Evolutionary conservation across 805 yeast genomes (phyloP).

Genomic region (Saturnispora halmiae): DNA sequence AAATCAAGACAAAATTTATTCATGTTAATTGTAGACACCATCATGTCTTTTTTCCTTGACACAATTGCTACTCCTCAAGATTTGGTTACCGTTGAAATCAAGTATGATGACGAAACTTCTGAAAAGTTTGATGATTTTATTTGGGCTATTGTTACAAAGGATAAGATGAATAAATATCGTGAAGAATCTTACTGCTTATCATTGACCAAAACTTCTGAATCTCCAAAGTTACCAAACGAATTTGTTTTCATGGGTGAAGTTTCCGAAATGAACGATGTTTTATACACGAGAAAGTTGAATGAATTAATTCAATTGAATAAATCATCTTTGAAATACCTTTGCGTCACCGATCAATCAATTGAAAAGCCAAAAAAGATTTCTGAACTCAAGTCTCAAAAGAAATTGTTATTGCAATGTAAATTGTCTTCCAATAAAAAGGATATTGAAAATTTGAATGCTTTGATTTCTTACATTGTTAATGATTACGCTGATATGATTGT

Average conservation of each 20-base stretch:
- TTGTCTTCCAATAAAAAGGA: slow-evolving; percentile 44
- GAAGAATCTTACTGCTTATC: slow-evolving; percentile 73
- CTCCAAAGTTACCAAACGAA: slow-evolving; percentile 56
- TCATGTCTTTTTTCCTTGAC: slow-evolving; percentile 50
- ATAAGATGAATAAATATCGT: slow-evolving; percentile 69
- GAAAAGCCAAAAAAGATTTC: slow-evolving; percentile 54
- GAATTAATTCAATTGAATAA: slow-evolving; percentile 32
- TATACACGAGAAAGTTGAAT: slow-evolving; percentile 44
- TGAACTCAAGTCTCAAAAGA: slow-evolving; percentile 47
- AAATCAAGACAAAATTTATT: slow-evolving; percentile 74
- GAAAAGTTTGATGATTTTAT: slow-evolving; percentile 58
- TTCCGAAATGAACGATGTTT: slow-evolving; percentile 64
- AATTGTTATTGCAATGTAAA: slow-evolving; percentile 46
- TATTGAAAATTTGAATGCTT: slow-evolving; percentile 42
- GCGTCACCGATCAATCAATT: slow-evolving; percentile 78
- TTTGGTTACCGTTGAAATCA: slow-evolving; percentile 51
- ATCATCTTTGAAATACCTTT: slow-evolving; percentile 50
- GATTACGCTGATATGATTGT: slow-evolving; percentile 28
- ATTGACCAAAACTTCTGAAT: slow-evolving; percentile 73
- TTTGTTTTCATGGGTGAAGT: slow-evolving; percentile 87
- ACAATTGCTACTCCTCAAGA: slow-evolving; percentile 49
- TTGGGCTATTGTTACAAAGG: slow-evolving; percentile 77
- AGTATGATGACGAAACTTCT: slow-evolving; percentile 37
- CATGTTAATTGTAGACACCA: slow-evolving; percentile 53
- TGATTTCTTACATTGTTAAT: slow-evolving; percentile 48